Evolutionary conservation across 345 rosid genomes (phyloP).

Genomic region (Litchi chinensis): DNA sequence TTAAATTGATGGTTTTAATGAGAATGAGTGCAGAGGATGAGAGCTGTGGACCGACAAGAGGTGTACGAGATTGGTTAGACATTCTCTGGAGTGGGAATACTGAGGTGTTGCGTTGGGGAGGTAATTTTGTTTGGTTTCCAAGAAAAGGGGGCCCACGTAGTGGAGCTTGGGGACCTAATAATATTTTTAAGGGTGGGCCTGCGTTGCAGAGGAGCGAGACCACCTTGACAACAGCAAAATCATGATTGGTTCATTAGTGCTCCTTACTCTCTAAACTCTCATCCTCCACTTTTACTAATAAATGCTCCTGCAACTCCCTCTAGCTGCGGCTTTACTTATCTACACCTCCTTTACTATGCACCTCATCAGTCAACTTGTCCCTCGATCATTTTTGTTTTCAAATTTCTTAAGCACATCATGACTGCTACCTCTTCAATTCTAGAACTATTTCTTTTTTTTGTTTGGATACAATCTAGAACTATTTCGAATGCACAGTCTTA

Average conservation of each 20-base stretch:
- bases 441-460: no score
- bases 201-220: constrained; percentile 18
- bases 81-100: constrained; percentile 25
- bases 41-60: constrained; percentile 5
- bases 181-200: background rate
- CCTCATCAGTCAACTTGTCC: background rate
- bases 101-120: background rate
- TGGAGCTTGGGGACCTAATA: constrained; percentile 11
- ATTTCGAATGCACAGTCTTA: no score
- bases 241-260: constrained; percentile 54
- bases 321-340: background rate
- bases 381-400: background rate
- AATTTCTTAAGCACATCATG: no score
- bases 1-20: background rate
- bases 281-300: constrained; percentile 32
- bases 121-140: constrained; percentile 5
- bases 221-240: constrained; percentile 13
- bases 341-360: background rate
- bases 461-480: no score
- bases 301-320: constrained; percentile 17
- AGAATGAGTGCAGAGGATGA: background rate
- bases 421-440: no score
- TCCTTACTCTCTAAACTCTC: background rate
- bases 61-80: constrained; percentile 20
- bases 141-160: constrained; percentile 18